Evolutionary conservation across 768 basidiomycete genomes (phyloP).

Genomic region (Xerocomellus dryophilus): DNA sequence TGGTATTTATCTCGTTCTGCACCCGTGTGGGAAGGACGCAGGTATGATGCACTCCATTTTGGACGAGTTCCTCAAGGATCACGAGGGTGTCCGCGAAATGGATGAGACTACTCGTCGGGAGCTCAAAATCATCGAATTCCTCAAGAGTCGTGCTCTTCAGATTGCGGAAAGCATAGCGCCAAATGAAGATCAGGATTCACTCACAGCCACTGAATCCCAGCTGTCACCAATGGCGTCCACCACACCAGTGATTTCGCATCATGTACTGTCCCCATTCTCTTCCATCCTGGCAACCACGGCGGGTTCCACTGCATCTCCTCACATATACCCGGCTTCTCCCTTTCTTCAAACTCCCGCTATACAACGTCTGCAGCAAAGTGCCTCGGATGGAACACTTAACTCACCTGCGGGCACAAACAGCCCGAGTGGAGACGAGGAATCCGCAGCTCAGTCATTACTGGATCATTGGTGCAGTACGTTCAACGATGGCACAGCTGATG

Average conservation of each 20-base stretch:
- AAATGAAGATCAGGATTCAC: conserved; percentile 14
- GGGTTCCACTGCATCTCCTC: conserved; percentile 19
- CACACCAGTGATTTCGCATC: conserved; percentile 9
- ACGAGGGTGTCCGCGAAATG: conserved; percentile 52
- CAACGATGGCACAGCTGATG: conserved; percentile 59
- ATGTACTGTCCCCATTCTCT: conserved; percentile 20
- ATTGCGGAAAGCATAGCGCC: conserved; percentile 35
- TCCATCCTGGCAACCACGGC: conserved; percentile 24
- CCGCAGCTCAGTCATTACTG: conserved; percentile 69
- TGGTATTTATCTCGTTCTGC: conserved; percentile 79
- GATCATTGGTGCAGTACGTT: conserved; percentile 87
- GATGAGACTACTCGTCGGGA: conserved; percentile 83
- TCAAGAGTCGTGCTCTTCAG: conserved; percentile 67
- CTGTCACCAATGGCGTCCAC: conserved; percentile 13
- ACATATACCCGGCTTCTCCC: conserved; percentile 27
- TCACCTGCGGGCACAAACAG: conserved; percentile 69
- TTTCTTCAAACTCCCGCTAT: conserved; percentile 47
- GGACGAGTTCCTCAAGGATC: conserved; percentile 71
- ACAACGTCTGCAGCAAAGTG: conserved; percentile 56
- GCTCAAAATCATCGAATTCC: conserved; percentile 79
- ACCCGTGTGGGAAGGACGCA: conserved; percentile 69
- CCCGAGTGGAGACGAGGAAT: conserved; percentile 69
- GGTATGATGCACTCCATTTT: conserved; percentile 74
- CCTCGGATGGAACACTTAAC: conserved; percentile 43
- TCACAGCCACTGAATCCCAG: conserved; percentile 37